phyloP scores from a whole-genome alignment of 208 protist species.

The Phytomonas francai region DNA sequence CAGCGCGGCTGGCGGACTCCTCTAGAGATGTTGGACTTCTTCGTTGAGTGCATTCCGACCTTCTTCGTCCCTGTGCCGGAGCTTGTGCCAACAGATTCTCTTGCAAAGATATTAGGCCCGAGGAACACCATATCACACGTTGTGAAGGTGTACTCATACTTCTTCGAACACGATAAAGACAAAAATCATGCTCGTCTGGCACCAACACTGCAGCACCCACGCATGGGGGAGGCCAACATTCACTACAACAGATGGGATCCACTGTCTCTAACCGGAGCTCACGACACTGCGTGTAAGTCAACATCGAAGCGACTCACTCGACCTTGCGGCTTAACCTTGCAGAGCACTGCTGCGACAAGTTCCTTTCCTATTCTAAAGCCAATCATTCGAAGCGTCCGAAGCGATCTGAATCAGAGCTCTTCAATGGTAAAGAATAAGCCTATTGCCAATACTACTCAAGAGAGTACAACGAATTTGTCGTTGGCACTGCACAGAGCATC shows the following conservation, averaged over 20 bases:
- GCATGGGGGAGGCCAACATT: conserved; percentile 35
- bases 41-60: conserved; percentile 81
- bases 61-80: conserved; percentile 47
- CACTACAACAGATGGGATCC: conserved; percentile 25
- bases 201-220: conserved; percentile 25
- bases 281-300: background rate
- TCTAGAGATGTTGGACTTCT: conserved; percentile 55
- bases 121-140: conserved; percentile 41
- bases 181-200: conserved; percentile 35
- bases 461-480: background rate
- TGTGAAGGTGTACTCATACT: conserved; percentile 63
- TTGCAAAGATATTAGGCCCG: conserved; percentile 42
- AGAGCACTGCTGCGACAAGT: conserved; percentile 13
- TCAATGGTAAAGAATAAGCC: background rate
- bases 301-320: background rate
- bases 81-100: conserved; percentile 40
- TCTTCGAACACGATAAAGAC: conserved; percentile 43
- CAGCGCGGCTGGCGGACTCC: conserved; percentile 51
- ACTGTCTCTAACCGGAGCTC: background rate
- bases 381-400: background rate
- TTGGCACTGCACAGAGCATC: background rate
- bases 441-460: background rate
- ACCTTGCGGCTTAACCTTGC: conserved; percentile 4
- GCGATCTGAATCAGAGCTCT: background rate
- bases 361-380: conserved; percentile 19